A percentile compares a stretch with the other conserved stretches of the same genome.
These are phyloP conservation scores for Mycena rosella DNA, from an alignment of 768 basidiomycete genomes.

Conservation along the genomic window DNA sequence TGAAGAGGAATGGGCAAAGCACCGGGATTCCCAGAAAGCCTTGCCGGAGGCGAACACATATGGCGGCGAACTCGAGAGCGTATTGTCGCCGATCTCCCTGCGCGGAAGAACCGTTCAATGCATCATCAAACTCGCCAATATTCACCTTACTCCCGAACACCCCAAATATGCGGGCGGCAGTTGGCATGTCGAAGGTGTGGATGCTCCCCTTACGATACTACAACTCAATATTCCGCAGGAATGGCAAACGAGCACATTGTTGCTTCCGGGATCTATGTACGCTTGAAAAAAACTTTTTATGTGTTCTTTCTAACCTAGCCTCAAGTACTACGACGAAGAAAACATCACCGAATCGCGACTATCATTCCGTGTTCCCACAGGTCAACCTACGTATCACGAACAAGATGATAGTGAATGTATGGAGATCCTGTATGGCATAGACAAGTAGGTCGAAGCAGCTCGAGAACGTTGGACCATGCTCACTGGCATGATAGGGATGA, in stretches of 20 bases:
- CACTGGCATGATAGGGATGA: conserved; percentile 3
- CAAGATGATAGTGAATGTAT: conserved; percentile 36
- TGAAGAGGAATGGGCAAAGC: not conserved
- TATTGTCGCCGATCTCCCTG: not conserved
- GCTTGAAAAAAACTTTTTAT: not conserved
- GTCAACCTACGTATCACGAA: conserved; percentile 27
- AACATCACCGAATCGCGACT: conserved; percentile 48
- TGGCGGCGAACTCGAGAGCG: not conserved
- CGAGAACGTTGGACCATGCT: not conserved
- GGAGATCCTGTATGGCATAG: conserved; percentile 23
- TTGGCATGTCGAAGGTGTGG: conserved; percentile 1
- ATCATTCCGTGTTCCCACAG: conserved; percentile 45
- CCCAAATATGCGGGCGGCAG: not conserved
- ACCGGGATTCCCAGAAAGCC: not conserved
- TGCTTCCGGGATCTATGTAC: conserved; percentile 38
- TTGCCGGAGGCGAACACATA: not conserved
- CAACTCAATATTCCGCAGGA: conserved; percentile 5
- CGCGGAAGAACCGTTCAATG: not conserved
- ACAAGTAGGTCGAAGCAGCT: not conserved
- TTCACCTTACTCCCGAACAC: not conserved
- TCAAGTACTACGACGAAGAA: conserved; percentile 42
- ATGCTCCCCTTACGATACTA: not conserved
- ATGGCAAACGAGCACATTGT: conserved; percentile 39
- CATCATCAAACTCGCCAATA: not conserved
- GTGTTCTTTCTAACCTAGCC: not conserved